A percentile compares a stretch with the other conserved stretches of the same genome.
Conservation (phyloP, 1,284 basidiomycete species). For the Malassezia globosa region DNA sequence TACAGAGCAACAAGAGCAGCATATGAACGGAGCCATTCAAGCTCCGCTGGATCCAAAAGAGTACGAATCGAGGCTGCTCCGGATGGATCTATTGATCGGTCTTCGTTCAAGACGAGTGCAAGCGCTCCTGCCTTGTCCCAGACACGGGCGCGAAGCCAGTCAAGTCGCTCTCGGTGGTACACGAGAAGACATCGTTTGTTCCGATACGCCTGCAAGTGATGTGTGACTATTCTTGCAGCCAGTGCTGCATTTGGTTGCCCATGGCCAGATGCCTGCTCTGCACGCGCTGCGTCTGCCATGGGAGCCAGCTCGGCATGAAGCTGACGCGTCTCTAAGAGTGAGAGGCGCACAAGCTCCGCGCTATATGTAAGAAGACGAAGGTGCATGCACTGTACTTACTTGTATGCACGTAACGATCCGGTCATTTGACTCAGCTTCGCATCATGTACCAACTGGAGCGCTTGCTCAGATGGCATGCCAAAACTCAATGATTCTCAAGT, state of each 20-base stretch:
- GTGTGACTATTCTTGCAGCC: constrained; percentile 65
- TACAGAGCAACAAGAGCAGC: constrained; percentile 69
- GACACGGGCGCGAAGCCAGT: constrained; percentile 70
- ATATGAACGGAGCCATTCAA: constrained; percentile 78
- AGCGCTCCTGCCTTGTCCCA: constrained; percentile 88
- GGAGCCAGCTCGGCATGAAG: constrained; percentile 53
- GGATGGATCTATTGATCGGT: constrained; percentile 1
- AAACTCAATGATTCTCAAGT: no score
- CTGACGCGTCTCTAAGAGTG: constrained; percentile 81
- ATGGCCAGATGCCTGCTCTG: constrained; percentile 41
- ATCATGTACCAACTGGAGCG: constrained; percentile 73
- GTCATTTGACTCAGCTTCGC: constrained; percentile 70
- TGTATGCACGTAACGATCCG: constrained; percentile 79
- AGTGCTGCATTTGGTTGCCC: constrained; percentile 35
- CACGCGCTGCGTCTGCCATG: constrained; percentile 51
- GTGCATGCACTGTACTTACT: constrained; percentile 49
- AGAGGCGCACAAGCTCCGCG: constrained; percentile 68
- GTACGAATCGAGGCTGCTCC: constrained; percentile 57
- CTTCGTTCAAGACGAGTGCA: constrained; percentile 63
- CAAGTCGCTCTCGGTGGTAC: constrained; percentile 73
- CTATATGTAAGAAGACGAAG: no score
- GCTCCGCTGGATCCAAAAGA: constrained; percentile 74
- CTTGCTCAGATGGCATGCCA: constrained; percentile 61
- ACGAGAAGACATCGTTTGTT: constrained; percentile 89
- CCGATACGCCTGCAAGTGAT: constrained; percentile 72